phyloP scores from a whole-genome alignment of 2,329 filamentous ascomycete species.

The Aspergillus quadricinctus region DNA sequence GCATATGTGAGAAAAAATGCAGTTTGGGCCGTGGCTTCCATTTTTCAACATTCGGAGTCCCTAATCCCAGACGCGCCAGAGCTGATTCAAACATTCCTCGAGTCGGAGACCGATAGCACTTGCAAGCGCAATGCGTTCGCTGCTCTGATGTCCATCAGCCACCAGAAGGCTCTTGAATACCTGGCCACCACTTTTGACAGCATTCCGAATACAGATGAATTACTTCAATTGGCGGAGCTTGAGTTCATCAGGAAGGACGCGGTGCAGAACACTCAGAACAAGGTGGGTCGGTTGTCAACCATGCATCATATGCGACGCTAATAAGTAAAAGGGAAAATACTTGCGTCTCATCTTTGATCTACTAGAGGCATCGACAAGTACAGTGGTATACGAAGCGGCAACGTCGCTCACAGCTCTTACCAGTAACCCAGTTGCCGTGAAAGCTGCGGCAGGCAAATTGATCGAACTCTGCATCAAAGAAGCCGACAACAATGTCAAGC shows the following conservation, averaged over 20 bases:
- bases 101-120: conserved; percentile 84
- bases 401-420: conserved; percentile 91
- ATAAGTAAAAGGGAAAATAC: conserved; percentile 66
- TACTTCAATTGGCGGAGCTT: conserved; percentile 87
- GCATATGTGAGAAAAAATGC: conserved; percentile 98
- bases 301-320: conserved; percentile 15
- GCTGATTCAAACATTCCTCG: conserved; percentile 82
- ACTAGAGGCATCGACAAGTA: conserved; percentile 85
- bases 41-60: conserved; percentile 83
- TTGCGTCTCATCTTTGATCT: conserved; percentile 93
- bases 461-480: conserved; percentile 97
- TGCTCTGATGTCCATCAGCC: conserved; percentile 82
- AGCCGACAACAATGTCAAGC: conserved; percentile 97
- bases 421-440: conserved; percentile 94
- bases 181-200: conserved; percentile 86
- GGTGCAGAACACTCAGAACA: conserved; percentile 89
- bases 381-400: conserved; percentile 95
- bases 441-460: conserved; percentile 91
- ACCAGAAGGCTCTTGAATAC: conserved; percentile 86
- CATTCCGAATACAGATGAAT: conserved; percentile 88
- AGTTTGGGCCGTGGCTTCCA: conserved; percentile 89
- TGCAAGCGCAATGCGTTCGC: conserved; percentile 98
- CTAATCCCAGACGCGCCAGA: conserved; percentile 95
- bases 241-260: conserved; percentile 98
- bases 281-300: conserved; percentile 51